Percentiles rank a stretch among this genome's conserved stretches.
Evolutionary conservation across 2,329 filamentous ascomycete genomes (phyloP).

Genomic region (Elsinoe necatrix): DNA sequence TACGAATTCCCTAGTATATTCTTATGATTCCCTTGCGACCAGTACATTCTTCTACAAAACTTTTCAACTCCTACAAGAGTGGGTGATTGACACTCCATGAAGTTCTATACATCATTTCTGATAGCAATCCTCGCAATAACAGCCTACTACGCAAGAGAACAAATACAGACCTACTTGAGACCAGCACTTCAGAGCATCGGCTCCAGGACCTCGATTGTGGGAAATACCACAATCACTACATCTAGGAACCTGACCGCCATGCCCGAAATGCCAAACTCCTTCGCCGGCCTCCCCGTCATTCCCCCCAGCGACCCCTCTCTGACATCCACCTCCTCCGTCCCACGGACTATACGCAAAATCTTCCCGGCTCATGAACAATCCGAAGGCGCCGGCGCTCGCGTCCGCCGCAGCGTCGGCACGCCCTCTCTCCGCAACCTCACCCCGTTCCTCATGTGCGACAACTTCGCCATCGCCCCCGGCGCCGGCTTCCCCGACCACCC

Average conservation of each 20-base stretch:
- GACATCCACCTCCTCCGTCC: constrained; percentile 53
- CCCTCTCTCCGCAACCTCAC: constrained; percentile 74
- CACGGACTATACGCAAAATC: constrained; percentile 70
- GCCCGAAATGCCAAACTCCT: constrained; percentile 28
- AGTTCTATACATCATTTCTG: constrained; percentile 9
- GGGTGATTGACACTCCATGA: constrained; percentile 5
- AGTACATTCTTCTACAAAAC: neutral
- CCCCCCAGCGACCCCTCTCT: constrained; percentile 35
- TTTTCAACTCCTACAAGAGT: constrained; percentile 11
- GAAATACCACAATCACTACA: constrained; percentile 23
- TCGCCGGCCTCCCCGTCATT: constrained; percentile 43
- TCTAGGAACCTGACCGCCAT: neutral
- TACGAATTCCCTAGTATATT: constrained; percentile 1
- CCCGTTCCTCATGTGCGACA: constrained; percentile 93
- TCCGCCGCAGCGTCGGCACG: constrained; percentile 81
- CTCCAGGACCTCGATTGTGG: constrained; percentile 24
- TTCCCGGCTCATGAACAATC: constrained; percentile 79
- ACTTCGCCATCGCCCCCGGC: constrained; percentile 71
- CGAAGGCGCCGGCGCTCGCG: constrained; percentile 79
- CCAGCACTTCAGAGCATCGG: constrained; percentile 23
- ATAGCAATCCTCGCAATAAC: constrained; percentile 16
- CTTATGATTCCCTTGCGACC: constrained; percentile 4
- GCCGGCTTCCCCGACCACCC: constrained; percentile 87
- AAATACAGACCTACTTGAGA: constrained; percentile 26
- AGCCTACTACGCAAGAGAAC: constrained; percentile 26